phyloP scores from a whole-genome alignment of 345 rosid species.

The Raphanus raphanistrum region DNA sequence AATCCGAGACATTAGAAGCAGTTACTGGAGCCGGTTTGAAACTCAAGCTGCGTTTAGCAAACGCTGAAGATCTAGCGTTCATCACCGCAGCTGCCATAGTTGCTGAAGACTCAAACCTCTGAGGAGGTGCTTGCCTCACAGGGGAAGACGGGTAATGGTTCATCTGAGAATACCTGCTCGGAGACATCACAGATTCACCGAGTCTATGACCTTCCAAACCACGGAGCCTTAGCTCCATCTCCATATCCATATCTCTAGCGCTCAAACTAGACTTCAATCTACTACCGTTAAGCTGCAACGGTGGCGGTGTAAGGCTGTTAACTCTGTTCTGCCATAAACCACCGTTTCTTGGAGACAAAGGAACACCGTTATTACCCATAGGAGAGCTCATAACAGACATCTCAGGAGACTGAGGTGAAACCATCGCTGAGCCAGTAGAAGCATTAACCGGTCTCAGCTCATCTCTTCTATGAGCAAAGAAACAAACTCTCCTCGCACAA shows the following conservation, averaged over 20 bases:
- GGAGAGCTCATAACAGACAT: constrained; percentile 75
- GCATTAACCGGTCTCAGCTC: constrained; percentile 91
- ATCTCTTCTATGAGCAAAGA: constrained; percentile 89
- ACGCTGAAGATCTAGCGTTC: constrained; percentile 89
- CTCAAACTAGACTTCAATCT: constrained; percentile 72
- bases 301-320: constrained; percentile 49
- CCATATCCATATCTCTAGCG: constrained; percentile 77
- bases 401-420: constrained; percentile 71
- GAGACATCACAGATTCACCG: constrained; percentile 49
- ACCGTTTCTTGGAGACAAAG: constrained; percentile 72
- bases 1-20: constrained; percentile 57
- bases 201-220: constrained; percentile 56
- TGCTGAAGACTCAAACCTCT: constrained; percentile 76
- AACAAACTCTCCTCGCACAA: constrained; percentile 87
- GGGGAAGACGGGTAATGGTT: constrained; percentile 73
- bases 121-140: constrained; percentile 42
- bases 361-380: constrained; percentile 41
- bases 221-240: constrained; percentile 65
- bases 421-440: constrained; percentile 95
- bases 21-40: constrained; percentile 56
- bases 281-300: constrained; percentile 81
- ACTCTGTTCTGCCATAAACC: constrained; percentile 69
- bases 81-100: constrained; percentile 87
- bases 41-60: constrained; percentile 87
- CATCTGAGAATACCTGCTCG: constrained; percentile 60